These are phyloP conservation scores for Solanum rostratum DNA, from an alignment of 257 asterid species.

Conservation along the genomic window DNA sequence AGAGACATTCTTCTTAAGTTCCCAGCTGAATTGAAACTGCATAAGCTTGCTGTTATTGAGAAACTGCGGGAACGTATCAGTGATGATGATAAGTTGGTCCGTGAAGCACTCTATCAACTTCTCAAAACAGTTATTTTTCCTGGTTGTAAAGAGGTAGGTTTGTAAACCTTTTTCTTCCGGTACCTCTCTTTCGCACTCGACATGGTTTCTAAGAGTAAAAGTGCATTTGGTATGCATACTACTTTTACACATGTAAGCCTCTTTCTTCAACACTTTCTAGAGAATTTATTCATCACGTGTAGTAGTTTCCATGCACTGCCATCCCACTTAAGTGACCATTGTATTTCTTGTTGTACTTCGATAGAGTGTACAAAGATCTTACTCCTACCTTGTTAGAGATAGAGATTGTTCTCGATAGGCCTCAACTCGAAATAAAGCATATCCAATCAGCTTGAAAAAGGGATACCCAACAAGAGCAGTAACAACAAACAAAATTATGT, in stretches of 20 bases:
- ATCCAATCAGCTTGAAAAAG: background rate
- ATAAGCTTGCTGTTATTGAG: constrained; percentile 75
- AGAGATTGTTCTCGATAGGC: background rate
- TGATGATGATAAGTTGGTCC: constrained; percentile 77
- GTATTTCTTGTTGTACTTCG: background rate
- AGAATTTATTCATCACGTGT: background rate
- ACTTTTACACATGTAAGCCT: background rate
- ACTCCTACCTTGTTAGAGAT: background rate
- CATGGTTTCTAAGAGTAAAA: background rate
- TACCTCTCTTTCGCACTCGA: background rate
- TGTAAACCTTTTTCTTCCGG: background rate
- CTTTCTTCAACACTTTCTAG: background rate
- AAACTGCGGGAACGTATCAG: constrained; percentile 86
- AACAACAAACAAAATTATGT: background rate
- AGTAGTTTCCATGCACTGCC: background rate
- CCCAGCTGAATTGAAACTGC: constrained; percentile 76
- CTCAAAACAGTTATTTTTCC: constrained; percentile 75
- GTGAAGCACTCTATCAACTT: constrained; percentile 72
- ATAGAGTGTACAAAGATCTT: background rate
- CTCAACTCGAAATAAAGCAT: background rate
- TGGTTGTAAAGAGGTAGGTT: constrained; percentile 52
- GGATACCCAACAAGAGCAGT: background rate
- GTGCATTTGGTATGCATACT: background rate
- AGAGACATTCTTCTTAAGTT: constrained; percentile 58
- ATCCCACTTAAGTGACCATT: background rate